phyloP scores from a whole-genome alignment of 2,329 filamentous ascomycete species.

The Monosporascus ibericus region DNA sequence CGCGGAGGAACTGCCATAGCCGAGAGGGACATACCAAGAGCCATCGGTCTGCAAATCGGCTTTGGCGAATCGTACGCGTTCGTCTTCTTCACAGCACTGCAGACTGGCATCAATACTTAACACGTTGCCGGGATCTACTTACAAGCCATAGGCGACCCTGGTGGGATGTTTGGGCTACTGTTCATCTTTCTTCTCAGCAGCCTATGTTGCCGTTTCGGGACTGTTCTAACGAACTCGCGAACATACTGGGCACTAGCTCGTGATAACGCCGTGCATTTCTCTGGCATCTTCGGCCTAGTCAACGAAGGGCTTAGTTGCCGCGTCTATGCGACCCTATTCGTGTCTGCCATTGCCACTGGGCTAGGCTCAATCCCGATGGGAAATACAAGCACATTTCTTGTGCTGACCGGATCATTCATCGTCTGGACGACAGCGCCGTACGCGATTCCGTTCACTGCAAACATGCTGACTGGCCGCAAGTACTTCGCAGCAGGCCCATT shows the following conservation, averaged over 20 bases:
- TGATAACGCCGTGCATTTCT: constrained; percentile 55
- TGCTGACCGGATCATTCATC: constrained; percentile 52
- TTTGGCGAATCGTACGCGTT: constrained; percentile 43
- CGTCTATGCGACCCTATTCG: constrained; percentile 51
- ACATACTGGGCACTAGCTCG: constrained; percentile 50
- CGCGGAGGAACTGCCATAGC: constrained; percentile 51
- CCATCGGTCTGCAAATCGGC: constrained; percentile 43
- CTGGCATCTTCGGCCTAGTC: constrained; percentile 45
- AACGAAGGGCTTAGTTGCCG: constrained; percentile 51
- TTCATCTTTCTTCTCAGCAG: constrained; percentile 49
- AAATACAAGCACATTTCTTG: constrained; percentile 47
- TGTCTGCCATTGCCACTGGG: constrained; percentile 41
- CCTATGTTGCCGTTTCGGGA: constrained; percentile 42
- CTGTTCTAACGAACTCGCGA: constrained; percentile 41
- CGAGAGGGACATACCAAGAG: constrained; percentile 42
- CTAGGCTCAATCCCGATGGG: constrained; percentile 53
- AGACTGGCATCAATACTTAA: constrained; percentile 45
- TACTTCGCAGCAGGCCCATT: constrained; percentile 48
- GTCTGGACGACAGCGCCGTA: constrained; percentile 51
- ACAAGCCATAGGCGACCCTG: constrained; percentile 44
- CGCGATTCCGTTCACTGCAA: constrained; percentile 41
- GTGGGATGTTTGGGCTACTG: constrained; percentile 50
- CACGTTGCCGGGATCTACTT: constrained; percentile 59
- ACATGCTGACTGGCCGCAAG: constrained; percentile 44
- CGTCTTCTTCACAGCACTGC: constrained; percentile 45